These are phyloP conservation scores for Bidens hawaiensis DNA, from an alignment of 140 eudicot species.

Conservation along the genomic window DNA sequence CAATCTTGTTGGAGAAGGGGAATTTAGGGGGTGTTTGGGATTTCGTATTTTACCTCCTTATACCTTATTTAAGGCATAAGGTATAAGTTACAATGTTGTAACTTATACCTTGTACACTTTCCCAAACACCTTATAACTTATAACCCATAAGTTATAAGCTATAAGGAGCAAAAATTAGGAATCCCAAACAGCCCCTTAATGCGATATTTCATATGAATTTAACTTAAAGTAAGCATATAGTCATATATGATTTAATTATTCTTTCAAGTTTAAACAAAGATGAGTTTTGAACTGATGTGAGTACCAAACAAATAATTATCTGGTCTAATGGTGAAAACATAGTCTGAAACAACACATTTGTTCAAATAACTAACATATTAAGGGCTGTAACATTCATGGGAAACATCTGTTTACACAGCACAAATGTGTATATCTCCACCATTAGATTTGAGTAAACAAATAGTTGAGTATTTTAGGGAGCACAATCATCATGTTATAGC, in stretches of 20 bases:
- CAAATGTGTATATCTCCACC: background rate
- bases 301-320: background rate
- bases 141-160: no score
- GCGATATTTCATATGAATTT: background rate
- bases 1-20: constrained; percentile 5
- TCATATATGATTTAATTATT: background rate
- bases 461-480: background rate
- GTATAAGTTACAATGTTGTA: no score
- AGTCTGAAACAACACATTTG: background rate
- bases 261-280: background rate
- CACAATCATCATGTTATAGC: background rate
- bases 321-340: constrained; percentile 1
- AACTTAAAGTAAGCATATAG: background rate
- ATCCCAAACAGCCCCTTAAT: no score
- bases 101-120: no score
- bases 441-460: constrained; percentile 3
- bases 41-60: no score
- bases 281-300: background rate
- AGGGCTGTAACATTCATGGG: constrained; percentile 3
- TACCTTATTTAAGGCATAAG: no score
- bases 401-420: constrained; percentile 12
- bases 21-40: no score
- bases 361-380: background rate
- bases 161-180: no score
- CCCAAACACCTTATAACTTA: no score